Evolutionary conservation across 371 early-diverging fungal genomes (phyloP).

Genomic region (Saksenaea vasiformis): DNA sequence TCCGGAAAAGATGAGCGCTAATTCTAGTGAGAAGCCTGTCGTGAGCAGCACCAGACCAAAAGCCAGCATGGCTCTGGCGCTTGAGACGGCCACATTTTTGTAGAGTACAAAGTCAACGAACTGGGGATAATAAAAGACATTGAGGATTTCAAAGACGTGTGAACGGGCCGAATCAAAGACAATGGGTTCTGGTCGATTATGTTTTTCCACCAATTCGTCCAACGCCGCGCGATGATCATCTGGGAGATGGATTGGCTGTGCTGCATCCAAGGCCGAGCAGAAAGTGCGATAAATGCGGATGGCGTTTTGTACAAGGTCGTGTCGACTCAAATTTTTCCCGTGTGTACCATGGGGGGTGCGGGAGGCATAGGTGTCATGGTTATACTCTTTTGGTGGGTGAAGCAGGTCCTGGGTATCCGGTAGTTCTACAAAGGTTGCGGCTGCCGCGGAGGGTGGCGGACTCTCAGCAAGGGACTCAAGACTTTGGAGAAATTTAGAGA

Average conservation of each 20-base stretch:
- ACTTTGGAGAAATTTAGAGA: slow-evolving; percentile 30
- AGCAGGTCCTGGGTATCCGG: slow-evolving; percentile 37
- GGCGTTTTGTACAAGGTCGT: slow-evolving; percentile 49
- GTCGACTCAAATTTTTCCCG: slow-evolving; percentile 26
- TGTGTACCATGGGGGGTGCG: slow-evolving; percentile 21
- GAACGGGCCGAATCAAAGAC: slow-evolving; percentile 50
- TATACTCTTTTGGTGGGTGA: neutral
- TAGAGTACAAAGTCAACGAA: slow-evolving; percentile 45
- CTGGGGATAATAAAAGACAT: slow-evolving; percentile 50
- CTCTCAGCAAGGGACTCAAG: slow-evolving; percentile 25
- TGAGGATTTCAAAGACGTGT: slow-evolving; percentile 50
- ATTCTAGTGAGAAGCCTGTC: slow-evolving; percentile 38
- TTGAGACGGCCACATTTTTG: slow-evolving; percentile 29
- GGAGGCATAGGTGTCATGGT: slow-evolving; percentile 30
- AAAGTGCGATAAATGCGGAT: slow-evolving; percentile 47
- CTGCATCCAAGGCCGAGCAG: slow-evolving; percentile 42
- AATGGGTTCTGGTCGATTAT: slow-evolving; percentile 47
- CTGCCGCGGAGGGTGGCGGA: neutral
- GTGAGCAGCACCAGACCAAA: slow-evolving; percentile 34
- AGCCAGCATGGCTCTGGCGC: slow-evolving; percentile 22
- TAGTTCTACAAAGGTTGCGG: slow-evolving; percentile 15
- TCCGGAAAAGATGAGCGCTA: slow-evolving; percentile 42
- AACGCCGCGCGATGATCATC: slow-evolving; percentile 47
- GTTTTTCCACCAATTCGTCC: slow-evolving; percentile 40
- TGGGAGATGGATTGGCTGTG: slow-evolving; percentile 44